These are phyloP conservation scores for Forsythia suspensa DNA, from an alignment of 257 asterid species.

Conservation along the genomic window DNA sequence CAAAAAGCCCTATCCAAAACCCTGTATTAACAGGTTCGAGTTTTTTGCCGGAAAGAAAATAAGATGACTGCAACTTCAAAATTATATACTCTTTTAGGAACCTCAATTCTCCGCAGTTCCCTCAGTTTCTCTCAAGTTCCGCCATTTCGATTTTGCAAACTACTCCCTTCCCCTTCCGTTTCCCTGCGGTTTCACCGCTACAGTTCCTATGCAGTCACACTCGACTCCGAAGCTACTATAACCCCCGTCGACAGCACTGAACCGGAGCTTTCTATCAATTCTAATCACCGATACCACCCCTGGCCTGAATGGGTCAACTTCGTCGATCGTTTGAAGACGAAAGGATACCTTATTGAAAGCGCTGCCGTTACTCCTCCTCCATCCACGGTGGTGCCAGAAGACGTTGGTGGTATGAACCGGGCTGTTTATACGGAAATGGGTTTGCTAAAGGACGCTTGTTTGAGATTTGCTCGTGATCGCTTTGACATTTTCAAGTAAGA, in stretches of 20 bases:
- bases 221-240: constrained; percentile 25
- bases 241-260: constrained; percentile 18
- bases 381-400: constrained; percentile 10
- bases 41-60: neutral
- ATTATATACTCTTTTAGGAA: constrained; percentile 46
- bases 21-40: too few species aligned
- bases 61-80: constrained; percentile 45
- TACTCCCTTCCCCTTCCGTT: constrained; percentile 16
- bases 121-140: constrained; percentile 24
- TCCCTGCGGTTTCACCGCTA: constrained; percentile 43
- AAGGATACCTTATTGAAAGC: constrained; percentile 52
- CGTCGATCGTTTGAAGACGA: constrained; percentile 64
- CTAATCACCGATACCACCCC: constrained; percentile 42
- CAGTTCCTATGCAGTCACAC: constrained; percentile 43
- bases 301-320: constrained; percentile 97
- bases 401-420: constrained; percentile 23
- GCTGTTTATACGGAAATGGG: constrained; percentile 50
- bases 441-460: constrained; percentile 65
- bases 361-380: constrained; percentile 6
- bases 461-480: constrained; percentile 83
- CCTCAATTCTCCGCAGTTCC: constrained; percentile 45
- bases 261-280: constrained; percentile 13
- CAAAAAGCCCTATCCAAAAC: too few species aligned
- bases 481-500: constrained; percentile 75
- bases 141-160: constrained; percentile 25